phyloP scores from a whole-genome alignment of 208 protist genomes.

The Tritrichomonas musculus region DNA sequence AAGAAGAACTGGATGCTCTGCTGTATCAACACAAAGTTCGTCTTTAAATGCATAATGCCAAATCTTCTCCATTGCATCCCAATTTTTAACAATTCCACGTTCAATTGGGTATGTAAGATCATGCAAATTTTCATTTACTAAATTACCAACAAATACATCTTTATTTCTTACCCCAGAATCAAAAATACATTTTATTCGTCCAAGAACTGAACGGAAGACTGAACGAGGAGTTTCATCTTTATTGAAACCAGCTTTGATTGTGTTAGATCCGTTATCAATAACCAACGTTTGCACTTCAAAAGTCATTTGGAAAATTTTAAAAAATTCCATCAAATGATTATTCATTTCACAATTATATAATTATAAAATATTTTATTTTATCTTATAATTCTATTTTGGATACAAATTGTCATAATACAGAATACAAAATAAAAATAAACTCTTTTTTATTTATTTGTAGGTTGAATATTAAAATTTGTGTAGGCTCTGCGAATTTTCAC shows the following conservation, averaged over 20 bases:
- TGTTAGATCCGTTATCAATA: background rate
- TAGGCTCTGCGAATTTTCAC: background rate
- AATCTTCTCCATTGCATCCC: slow-evolving; percentile 85
- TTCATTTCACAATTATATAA: background rate
- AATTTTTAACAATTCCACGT: slow-evolving; percentile 87
- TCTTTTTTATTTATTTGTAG: background rate
- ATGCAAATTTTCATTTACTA: too few relatives aligned
- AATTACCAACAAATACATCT: slow-evolving; percentile 41
- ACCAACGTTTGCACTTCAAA: background rate
- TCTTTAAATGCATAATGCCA: slow-evolving; percentile 71
- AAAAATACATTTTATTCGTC: too few relatives aligned
- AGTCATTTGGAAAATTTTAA: background rate
- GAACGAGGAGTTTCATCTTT: slow-evolving; percentile 85
- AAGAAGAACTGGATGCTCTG: slow-evolving; percentile 87
- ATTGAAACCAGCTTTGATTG: slow-evolving; percentile 66
- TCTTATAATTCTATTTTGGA: background rate
- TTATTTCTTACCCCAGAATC: slow-evolving; percentile 22
- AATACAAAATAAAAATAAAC: background rate
- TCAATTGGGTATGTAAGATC: slow-evolving; percentile 72
- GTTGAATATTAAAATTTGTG: background rate
- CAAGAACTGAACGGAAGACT: slow-evolving; percentile 50
- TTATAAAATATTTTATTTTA: background rate
- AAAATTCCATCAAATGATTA: background rate
- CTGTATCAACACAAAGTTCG: slow-evolving; percentile 53
- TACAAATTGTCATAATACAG: background rate